Percentiles rank a stretch among this genome's conserved stretches.
phyloP scores from a whole-genome alignment of 1,284 basidiomycete genomes.

The Ganoderma sinense region DNA sequence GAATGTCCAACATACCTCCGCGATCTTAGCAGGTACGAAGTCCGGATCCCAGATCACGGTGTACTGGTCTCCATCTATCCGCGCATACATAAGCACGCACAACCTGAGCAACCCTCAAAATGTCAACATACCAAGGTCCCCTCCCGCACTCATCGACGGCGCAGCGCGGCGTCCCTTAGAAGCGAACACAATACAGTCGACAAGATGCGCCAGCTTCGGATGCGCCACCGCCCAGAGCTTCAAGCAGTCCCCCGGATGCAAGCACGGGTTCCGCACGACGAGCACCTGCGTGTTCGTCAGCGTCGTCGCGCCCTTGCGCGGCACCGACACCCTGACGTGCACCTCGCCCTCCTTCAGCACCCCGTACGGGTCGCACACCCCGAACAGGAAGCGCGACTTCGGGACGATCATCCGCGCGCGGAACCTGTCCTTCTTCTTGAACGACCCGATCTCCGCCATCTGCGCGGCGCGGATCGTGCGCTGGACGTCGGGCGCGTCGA shows the following conservation, averaged over 20 bases:
- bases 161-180: background rate
- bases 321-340: background rate
- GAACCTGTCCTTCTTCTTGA: background rate
- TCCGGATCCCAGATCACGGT: too few species aligned
- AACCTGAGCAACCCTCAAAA: too few species aligned
- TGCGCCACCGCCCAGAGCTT: background rate
- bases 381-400: background rate
- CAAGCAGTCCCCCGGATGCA: background rate
- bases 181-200: background rate
- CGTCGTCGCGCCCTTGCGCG: background rate
- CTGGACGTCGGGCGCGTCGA: background rate
- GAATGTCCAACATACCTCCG: too few species aligned
- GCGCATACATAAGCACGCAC: too few species aligned
- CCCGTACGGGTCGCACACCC: background rate
- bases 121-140: too few species aligned
- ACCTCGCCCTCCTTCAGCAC: background rate
- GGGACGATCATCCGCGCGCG: background rate
- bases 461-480: background rate
- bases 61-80: too few species aligned
- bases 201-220: background rate
- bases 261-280: background rate
- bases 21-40: too few species aligned
- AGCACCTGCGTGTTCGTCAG: background rate
- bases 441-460: background rate
- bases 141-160: too few species aligned